Base-by-base conservation (phyloP, 768 basidiomycete species). In the Leccinum aurantiacum region DNA sequence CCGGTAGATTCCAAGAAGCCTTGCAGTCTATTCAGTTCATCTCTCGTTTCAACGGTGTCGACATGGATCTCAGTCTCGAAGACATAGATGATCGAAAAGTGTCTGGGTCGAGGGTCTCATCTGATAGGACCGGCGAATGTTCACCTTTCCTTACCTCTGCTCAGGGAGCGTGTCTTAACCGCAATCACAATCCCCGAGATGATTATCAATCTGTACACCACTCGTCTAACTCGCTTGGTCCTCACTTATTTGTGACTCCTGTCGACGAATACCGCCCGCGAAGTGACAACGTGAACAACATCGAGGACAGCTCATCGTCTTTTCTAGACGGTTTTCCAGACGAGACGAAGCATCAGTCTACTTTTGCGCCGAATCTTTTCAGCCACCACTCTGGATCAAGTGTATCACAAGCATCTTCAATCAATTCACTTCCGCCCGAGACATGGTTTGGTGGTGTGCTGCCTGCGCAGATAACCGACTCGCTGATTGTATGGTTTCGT, bases 1-100 rank as follows among this genome's bases (percentile, higher is more conserved):
- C 91, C 0, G 93, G 94, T 13, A 83, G 93, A 48, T 87, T 84
- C 33, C 82, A 86, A 37, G 95, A 97, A 64, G 96, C 95, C 0
- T 75, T 96, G 37, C 84, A 90, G 63, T 87, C 88, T 0, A 81
- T 99, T 0, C 87, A 89, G 65, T 76, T 91, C 64, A 98, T 99
- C 49, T 91, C 91, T 3, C 81, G 80, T 35, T 93, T 90, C 76
- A 98, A 98, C 72, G 93, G 91, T 3, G 84, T 85, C 15, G 78
- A 86, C 54, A 74, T 95, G 0, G 74, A 79, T 4, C 80, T 95
- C 29, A 84, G 83, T 33, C 72, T 91, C 10, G 83, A 82, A n/a
- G 94, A 97, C 58, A 90, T 96, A 1, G 73, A 76, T 41, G 85
- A 84, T 57, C 68, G 68, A 47, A 72, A 69, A 27, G 69, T 67